Base-by-base conservation (phyloP, 495 filamentous ascomycete genomes). In the Hypoxylon cercidicola region DNA sequence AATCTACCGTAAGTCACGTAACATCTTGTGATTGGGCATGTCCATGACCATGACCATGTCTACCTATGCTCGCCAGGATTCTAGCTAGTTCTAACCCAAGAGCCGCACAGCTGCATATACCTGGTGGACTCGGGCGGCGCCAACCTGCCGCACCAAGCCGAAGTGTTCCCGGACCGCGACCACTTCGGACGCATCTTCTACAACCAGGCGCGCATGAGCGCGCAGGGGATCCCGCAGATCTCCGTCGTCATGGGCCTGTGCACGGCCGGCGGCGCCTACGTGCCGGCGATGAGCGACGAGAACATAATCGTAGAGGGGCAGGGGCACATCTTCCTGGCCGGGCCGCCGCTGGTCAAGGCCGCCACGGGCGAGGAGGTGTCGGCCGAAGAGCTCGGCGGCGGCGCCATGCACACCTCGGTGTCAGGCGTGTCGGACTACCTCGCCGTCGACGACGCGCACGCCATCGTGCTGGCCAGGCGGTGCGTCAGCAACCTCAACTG, bases 111-210 rank as follows among this genome's bases (percentile, higher is more conserved):
- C 16, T 99, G 95, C 75, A 91, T 99, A 70, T 99, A 98, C 77
- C 83, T 99, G 28, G 95, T 99, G 30, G 95, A 99, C 71, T 97
- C 93, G 0, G 95, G 95, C 45, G 95, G 95, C 67, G 95, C 93
- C 20, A 99, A 99, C 73, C 86, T 99, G 2, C 96, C 95, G 4
- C 90, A 98, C 67, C 95, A 99, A 76, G 90, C 94, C 3, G 93
- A 97, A 74, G 95, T 98, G 58, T 99, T 99, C 79, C 95, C 95
- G 1, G 95, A 99, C 72, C 83, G 87, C 34, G 92, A 97, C 12
- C 94, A 98, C 73, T 98, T 99, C 70, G 95, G 95, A 28, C 90
- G 96, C 55, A 97, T 98, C 66, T 99, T 99, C 83, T 99, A 90
- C 81, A 98, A 99, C 79, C 95, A 99, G 77, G 96, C 95, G n/a